Conservation (phyloP, 179 eudicot species). For the Pouteria campechiana region DNA sequence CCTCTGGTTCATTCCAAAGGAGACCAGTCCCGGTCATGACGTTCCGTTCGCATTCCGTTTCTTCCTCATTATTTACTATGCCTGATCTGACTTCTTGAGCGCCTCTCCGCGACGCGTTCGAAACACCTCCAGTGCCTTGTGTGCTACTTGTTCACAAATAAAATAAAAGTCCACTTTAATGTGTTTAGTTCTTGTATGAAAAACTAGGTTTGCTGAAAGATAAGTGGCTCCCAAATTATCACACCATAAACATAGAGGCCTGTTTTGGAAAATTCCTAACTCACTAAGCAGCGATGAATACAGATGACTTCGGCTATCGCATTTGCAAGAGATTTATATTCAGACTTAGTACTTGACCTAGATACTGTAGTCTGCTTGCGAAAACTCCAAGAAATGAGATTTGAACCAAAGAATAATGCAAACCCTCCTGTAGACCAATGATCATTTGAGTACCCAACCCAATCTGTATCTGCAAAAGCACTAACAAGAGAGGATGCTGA, state of each 20-base stretch:
- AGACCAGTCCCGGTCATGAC: too few relatives aligned
- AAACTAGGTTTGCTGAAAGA: background rate
- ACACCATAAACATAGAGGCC: background rate
- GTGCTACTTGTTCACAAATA: too few relatives aligned
- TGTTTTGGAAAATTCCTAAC: background rate
- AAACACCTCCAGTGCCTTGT: too few relatives aligned
- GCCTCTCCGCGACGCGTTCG: too few relatives aligned
- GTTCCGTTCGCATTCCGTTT: too few relatives aligned
- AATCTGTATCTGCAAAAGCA: background rate
- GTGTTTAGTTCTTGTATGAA: slow-evolving; percentile 2
- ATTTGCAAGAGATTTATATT: background rate
- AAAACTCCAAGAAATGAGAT: background rate
- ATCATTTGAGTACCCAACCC: background rate
- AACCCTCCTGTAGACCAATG: background rate
- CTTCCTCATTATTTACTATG: too few relatives aligned
- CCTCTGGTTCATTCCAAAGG: too few relatives aligned
- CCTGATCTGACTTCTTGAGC: too few relatives aligned
- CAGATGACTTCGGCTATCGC: background rate
- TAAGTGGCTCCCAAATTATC: slow-evolving; percentile 3
- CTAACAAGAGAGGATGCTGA: background rate
- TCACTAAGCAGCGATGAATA: background rate
- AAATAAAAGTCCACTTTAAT: slow-evolving; percentile 2
- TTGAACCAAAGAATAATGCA: background rate
- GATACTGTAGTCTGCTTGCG: background rate
- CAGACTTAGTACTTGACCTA: background rate